A percentile compares a stretch with the other conserved stretches of the same genome.
Conservation (phyloP, 805 yeast genomes). For the Saccharomyces cerevisiae region DNA sequence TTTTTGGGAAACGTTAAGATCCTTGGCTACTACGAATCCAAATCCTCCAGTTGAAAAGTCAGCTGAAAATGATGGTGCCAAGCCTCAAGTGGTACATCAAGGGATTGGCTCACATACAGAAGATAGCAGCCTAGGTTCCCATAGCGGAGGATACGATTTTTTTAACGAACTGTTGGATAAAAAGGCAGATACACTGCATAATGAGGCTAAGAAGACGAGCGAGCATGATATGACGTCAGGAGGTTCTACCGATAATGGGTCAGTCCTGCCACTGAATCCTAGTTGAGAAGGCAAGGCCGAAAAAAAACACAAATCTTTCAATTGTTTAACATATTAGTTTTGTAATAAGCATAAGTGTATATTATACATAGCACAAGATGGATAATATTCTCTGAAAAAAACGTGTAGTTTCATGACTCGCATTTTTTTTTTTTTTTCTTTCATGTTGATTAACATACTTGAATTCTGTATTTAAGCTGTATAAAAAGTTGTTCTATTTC, state of each 20-base stretch:
- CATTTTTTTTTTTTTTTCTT: no score
- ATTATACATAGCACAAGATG: background rate
- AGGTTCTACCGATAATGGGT: constrained; percentile 3
- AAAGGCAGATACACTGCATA: constrained; percentile 1
- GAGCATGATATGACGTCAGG: background rate
- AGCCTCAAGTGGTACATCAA: background rate
- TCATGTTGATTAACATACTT: no score
- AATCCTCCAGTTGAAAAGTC: constrained; percentile 4
- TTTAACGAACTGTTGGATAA: constrained; percentile 12
- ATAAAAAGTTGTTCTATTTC: no score
- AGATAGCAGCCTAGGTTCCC: background rate
- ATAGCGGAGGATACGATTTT: constrained; percentile 6
- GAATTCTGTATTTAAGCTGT: no score
- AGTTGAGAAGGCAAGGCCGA: constrained; percentile 3
- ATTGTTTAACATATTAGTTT: background rate
- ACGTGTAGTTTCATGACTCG: background rate
- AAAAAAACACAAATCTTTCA: background rate
- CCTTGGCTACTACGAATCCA: constrained; percentile 36
- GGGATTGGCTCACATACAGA: background rate
- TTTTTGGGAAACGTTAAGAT: constrained; percentile 64
- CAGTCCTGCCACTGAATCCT: constrained; percentile 11
- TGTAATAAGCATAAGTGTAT: background rate
- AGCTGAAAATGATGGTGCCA: constrained; percentile 1
- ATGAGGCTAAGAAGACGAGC: constrained; percentile 1
- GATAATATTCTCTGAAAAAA: background rate